Base-by-base conservation (phyloP, 176 grass and related monocot genomes). In the Oryza officinalis region DNA sequence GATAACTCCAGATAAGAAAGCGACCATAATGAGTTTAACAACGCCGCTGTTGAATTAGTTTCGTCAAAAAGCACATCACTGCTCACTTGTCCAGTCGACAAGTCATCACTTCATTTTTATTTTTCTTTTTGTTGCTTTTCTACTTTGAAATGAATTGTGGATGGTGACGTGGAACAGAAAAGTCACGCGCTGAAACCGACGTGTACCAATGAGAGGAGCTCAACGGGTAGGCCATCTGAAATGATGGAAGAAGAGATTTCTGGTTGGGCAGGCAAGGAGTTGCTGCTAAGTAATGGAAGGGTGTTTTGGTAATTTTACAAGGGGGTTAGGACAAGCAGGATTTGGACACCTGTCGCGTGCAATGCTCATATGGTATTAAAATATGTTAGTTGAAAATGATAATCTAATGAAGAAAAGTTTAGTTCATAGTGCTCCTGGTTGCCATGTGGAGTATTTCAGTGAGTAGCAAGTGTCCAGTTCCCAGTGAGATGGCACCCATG, bases 131-230 rank as follows among this genome's bases (percentile, higher is more conserved):
- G 12, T 31, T 13, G 4, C 10, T n/a, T 84, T 12, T 9, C 20
- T 12, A 15, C 5, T 15, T 77, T 9, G 3, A 23, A 70, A 31
- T 25, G 27, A 33, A 60, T 63, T 75, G 4, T 1, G 41, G 76
- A 74, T 33, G 80, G 77, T 80, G 69, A 86, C 68, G 35, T 88
- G 26, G 71, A 61, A 6, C 9, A 45, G 33, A 77, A 84, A 15
- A 71, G 30, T 61, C 23, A 28, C 28, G 49, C 50, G 38, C 40
- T 2, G 15, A 23, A 13, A 8, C 50, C 9, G 18, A 54, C 77
- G 71, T 89, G 77, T 26, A 47, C 71, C 25, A 69, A 66, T 28
- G 0, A 1, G 17, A 9, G 49, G 17, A 9, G 70, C 27, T 49
- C 22, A 41, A 43, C 68, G 32, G 27, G 12, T 17, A 35, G 63